Evolutionary conservation across 2,329 filamentous ascomycete species (phyloP), one percentile per base, ranked within the genome.

Genomic region (Pestalotiopsis sp.): DNA sequence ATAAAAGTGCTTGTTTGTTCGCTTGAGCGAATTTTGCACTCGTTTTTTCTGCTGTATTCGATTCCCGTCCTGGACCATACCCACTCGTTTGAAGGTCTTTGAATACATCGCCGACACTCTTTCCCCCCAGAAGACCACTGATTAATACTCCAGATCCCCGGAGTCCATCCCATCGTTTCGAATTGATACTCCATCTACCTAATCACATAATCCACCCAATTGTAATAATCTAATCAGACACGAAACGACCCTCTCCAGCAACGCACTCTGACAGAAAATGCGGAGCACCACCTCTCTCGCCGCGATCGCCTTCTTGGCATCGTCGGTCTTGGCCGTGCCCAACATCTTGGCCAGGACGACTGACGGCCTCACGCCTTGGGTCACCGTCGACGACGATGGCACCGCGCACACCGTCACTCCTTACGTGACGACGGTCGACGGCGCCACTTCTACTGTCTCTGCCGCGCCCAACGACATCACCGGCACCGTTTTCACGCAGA

Each of bases 371-470:
- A 82, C 81, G 23, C 80, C 83, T 41, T 89, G 87, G 87, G 84
- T 88, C 61, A 82, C 80, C 3, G 83, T 89, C 70, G 80, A 84
- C 74, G 80, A 82, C 64, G 80, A 84, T 58, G 84, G 84, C 72
- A 77, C 77, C 41, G 82, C 85, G 25, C 80, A 76, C 60, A 88
- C 86, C 11, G 77, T 85, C 69, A 88, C 86, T 12, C 86, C 87
- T 13, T 78, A 82, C 13, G 72, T 80, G 38, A 86, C 81, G 59
- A 85, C 84, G 27, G 74, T 85, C 70, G 76, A 77, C 70, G 86
- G 85, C 64, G 82, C 80, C n/a, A 79, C 84, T 3, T 82, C 81
- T 5, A 70, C 82, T 45, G 64, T 83, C 61, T 79, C 77, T 2
- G 78, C 74, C 14, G 77, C 78, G 20, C 80, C 85, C 38, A 81